phyloP scores from a whole-genome alignment of 2,329 filamentous ascomycete genomes.

The Verruconis gallopava region DNA sequence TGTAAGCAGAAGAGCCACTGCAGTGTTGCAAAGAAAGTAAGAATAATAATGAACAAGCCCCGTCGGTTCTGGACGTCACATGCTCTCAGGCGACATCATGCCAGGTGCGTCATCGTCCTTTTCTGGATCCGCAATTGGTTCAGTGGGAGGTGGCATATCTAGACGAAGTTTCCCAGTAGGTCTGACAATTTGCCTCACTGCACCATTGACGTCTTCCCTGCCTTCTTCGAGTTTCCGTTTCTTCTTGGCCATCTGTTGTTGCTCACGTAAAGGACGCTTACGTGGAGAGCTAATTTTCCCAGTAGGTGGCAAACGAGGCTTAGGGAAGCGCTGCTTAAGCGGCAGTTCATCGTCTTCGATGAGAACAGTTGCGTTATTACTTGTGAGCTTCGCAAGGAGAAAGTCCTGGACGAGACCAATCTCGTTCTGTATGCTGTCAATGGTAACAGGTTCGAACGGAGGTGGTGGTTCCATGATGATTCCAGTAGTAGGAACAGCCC shows the following conservation, averaged over 20 bases:
- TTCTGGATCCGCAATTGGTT: conserved; percentile 46
- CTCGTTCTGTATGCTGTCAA: conserved; percentile 62
- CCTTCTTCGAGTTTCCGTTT: conserved; percentile 56
- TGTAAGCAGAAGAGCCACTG: too few species aligned
- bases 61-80: too few species aligned
- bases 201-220: conserved; percentile 20
- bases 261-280: conserved; percentile 70
- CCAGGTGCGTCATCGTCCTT: conserved; percentile 54
- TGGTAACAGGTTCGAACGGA: conserved; percentile 63
- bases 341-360: conserved; percentile 93
- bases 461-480: conserved; percentile 55
- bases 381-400: conserved; percentile 78
- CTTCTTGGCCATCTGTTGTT: conserved; percentile 74
- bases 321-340: conserved; percentile 66
- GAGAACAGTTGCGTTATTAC: conserved; percentile 68
- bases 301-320: conserved; percentile 51
- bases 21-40: too few species aligned
- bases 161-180: conserved; percentile 39
- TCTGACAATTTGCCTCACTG: conserved; percentile 35
- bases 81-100: conserved; percentile 59
- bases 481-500: conserved; percentile 44
- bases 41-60: too few species aligned
- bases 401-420: conserved; percentile 85
- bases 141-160: conserved; percentile 40
- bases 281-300: conserved; percentile 79